Conservation (phyloP, 2,329 filamentous ascomycete genomes). For the Calonectria pteridis region DNA sequence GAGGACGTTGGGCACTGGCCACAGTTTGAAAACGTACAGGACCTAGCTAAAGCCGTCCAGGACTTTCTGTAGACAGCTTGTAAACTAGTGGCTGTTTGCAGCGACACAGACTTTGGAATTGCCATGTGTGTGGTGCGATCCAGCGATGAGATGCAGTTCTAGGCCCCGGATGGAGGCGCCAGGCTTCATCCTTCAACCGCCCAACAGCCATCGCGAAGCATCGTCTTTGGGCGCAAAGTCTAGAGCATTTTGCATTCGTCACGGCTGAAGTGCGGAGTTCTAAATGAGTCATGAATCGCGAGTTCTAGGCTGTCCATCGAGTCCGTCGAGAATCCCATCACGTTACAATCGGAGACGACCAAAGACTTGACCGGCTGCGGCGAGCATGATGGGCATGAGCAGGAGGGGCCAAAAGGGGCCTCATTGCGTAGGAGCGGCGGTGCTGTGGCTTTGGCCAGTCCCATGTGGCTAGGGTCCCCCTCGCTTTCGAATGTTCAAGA, state of each 20-base stretch:
- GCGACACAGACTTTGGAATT: background rate
- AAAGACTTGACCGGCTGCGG: background rate
- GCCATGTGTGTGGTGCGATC: background rate
- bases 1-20: conserved; percentile 63
- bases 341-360: background rate
- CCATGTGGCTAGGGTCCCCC: conserved; percentile 3
- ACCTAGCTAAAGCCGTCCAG: conserved; percentile 43
- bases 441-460: conserved; percentile 2
- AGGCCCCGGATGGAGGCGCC: background rate
- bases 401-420: background rate
- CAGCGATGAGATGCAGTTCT: background rate
- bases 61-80: conserved; percentile 14
- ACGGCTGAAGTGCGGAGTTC: background rate
- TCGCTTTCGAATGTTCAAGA: conserved; percentile 9
- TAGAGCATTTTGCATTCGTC: conserved; percentile 1
- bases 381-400: background rate
- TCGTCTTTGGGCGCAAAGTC: conserved; percentile 2
- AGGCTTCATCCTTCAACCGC: background rate
- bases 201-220: background rate
- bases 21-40: conserved; percentile 59
- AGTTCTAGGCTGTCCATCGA: background rate
- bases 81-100: background rate
- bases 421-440: background rate
- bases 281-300: background rate
- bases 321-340: background rate